Evolutionary conservation across 1,284 basidiomycete genomes (phyloP).

Genomic region (Leccinum griseonigrum): DNA sequence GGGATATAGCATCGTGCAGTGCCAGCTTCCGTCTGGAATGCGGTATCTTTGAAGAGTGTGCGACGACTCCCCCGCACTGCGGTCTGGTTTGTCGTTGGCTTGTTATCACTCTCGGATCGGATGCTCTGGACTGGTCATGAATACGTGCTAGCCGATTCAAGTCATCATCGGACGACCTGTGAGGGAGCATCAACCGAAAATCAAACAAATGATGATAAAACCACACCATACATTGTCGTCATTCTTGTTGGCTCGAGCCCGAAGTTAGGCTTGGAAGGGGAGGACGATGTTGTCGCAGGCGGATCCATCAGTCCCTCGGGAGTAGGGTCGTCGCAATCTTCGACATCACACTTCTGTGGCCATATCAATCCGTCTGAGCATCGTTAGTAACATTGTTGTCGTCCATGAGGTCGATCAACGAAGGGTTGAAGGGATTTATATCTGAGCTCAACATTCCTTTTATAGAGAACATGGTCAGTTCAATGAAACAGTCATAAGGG

Average conservation of each 20-base stretch:
- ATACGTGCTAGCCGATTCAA: constrained; percentile 11
- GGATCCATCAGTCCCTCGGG: background rate
- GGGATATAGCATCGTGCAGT: constrained; percentile 9
- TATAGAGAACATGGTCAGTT: background rate
- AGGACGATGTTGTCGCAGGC: background rate
- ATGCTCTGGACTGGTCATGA: constrained; percentile 13
- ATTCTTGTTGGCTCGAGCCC: background rate
- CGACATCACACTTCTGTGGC: constrained; percentile 24
- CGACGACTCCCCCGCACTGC: background rate
- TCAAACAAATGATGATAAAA: background rate
- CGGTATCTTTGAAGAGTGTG: background rate
- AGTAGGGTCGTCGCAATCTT: constrained; percentile 10
- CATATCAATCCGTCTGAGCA: constrained; percentile 15
- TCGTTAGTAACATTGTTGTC: constrained; percentile 8
- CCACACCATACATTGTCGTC: constrained; percentile 2
- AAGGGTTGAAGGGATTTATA: constrained; percentile 6
- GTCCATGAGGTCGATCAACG: constrained; percentile 17
- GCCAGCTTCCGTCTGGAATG: constrained; percentile 6
- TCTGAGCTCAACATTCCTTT: constrained; percentile 21
- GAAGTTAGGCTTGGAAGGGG: background rate
- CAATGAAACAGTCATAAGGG: background rate
- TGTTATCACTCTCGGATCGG: background rate
- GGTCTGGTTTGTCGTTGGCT: background rate
- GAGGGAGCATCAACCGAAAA: constrained; percentile 4
- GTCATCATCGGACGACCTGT: background rate